Conservation (phyloP, 2,329 filamentous ascomycete genomes). For the Nannizziopsis arthrosporioides region DNA sequence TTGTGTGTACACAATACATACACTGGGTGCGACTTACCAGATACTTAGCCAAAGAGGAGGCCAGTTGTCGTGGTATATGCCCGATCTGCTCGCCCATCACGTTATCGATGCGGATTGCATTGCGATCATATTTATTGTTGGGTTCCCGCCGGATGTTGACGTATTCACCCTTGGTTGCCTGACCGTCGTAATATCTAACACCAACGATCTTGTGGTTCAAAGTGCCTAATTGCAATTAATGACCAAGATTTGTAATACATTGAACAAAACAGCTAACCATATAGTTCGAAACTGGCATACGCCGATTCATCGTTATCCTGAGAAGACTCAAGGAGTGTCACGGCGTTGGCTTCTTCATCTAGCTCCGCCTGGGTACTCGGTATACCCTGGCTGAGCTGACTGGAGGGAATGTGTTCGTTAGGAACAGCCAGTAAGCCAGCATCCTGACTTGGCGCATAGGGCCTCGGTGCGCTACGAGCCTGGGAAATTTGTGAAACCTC, state of each 20-base stretch:
- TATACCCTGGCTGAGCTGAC: slow-evolving; percentile 24
- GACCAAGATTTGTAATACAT: slow-evolving; percentile 16
- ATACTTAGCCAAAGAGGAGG: slow-evolving; percentile 60
- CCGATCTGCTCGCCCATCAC: slow-evolving; percentile 65
- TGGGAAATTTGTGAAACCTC: background rate
- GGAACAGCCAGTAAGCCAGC: slow-evolving; percentile 23
- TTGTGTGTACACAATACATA: background rate
- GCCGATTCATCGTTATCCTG: slow-evolving; percentile 29
- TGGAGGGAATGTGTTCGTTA: slow-evolving; percentile 17
- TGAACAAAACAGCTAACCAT: slow-evolving; percentile 27
- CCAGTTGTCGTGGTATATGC: slow-evolving; percentile 58
- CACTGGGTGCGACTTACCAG: slow-evolving; percentile 40
- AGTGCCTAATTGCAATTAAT: slow-evolving; percentile 18
- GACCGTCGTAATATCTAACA: slow-evolving; percentile 51
- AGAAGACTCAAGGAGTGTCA: slow-evolving; percentile 23
- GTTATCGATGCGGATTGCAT: slow-evolving; percentile 70
- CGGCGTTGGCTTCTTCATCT: slow-evolving; percentile 29
- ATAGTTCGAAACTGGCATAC: slow-evolving; percentile 27
- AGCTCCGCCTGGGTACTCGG: slow-evolving; percentile 22
- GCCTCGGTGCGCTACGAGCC: slow-evolving; percentile 4
- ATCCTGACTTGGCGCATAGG: background rate
- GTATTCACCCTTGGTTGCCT: slow-evolving; percentile 51
- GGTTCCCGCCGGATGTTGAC: slow-evolving; percentile 56
- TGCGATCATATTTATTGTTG: slow-evolving; percentile 56
- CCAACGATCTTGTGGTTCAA: slow-evolving; percentile 49